phyloP scores from a whole-genome alignment of 1,139 yeast genomes.

The Zygosaccharomyces pseudobailii region DNA sequence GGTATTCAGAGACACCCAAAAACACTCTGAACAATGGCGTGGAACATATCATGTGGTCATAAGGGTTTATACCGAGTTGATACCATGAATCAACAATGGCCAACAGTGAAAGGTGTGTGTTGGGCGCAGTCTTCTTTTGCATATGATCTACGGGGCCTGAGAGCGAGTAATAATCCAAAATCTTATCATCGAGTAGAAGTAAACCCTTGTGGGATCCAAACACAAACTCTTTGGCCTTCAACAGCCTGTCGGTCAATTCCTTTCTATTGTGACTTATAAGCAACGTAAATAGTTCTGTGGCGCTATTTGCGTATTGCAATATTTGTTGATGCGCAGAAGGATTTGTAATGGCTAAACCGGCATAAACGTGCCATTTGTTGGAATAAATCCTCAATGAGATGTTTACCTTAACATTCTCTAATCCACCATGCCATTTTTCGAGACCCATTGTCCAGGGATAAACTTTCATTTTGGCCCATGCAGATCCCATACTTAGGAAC shows the following conservation, averaged over 20 bases:
- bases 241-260: conserved; percentile 54
- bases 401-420: conserved; percentile 93
- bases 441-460: conserved; percentile 68
- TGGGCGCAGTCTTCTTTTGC: conserved; percentile 59
- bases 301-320: conserved; percentile 80
- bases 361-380: conserved; percentile 97
- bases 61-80: conserved; percentile 78
- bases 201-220: conserved; percentile 50
- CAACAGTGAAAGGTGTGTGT: conserved; percentile 80
- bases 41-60: conserved; percentile 94
- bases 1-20: conserved; percentile 87
- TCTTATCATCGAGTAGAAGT: conserved; percentile 69
- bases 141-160: conserved; percentile 29
- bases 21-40: conserved; percentile 90
- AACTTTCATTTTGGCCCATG: conserved; percentile 79
- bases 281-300: conserved; percentile 74
- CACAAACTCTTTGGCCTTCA: conserved; percentile 65
- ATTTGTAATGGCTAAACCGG: conserved; percentile 92
- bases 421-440: conserved; percentile 80
- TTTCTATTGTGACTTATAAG: conserved; percentile 68
- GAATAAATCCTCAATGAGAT: conserved; percentile 85
- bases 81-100: conserved; percentile 96
- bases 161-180: conserved; percentile 75
- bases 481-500: conserved; percentile 92
- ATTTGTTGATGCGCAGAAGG: conserved; percentile 93